Percentiles rank a stretch among this genome's conserved stretches.
These are phyloP conservation scores for Paecilomyces formosus DNA, from an alignment of 2,329 filamentous ascomycete genomes.

Conservation along the genomic window DNA sequence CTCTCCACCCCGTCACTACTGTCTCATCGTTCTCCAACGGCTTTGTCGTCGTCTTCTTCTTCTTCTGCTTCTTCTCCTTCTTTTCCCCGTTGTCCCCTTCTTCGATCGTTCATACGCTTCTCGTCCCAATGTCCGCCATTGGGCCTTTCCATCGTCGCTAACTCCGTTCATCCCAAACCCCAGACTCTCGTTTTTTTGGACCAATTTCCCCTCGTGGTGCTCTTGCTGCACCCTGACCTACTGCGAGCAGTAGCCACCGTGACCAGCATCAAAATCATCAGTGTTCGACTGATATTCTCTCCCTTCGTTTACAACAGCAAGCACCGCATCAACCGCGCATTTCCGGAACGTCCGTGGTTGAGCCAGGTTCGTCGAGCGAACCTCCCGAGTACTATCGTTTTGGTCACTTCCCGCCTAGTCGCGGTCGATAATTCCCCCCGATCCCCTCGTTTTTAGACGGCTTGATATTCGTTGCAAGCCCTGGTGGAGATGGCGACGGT, in stretches of 20 bases:
- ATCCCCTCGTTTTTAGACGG: constrained; percentile 3
- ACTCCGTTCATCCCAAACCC: background rate
- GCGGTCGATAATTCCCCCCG: constrained; percentile 1
- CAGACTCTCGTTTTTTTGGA: constrained; percentile 4
- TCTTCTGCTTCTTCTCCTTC: constrained; percentile 6
- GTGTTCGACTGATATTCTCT: background rate
- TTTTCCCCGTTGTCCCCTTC: constrained; percentile 9
- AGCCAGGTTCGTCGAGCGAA: background rate
- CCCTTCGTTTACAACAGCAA: background rate
- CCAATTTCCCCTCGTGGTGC: background rate
- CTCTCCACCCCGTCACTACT: background rate
- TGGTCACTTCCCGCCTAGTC: background rate
- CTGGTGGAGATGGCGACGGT: constrained; percentile 36
- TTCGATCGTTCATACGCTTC: constrained; percentile 5
- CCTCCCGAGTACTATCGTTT: constrained; percentile 10
- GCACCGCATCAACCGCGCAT: background rate
- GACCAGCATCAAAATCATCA: background rate
- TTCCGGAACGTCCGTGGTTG: background rate
- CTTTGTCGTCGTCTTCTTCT: constrained; percentile 4
- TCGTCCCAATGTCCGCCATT: constrained; percentile 8
- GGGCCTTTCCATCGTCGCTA: constrained; percentile 1
- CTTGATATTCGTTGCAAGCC: constrained; percentile 1
- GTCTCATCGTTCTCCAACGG: background rate
- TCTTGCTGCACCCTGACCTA: background rate
- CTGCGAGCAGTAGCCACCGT: background rate